Percentiles rank a stretch among this genome's conserved stretches.
phyloP scores from a whole-genome alignment of 75 land plant species.

The Cryptomeria japonica region DNA sequence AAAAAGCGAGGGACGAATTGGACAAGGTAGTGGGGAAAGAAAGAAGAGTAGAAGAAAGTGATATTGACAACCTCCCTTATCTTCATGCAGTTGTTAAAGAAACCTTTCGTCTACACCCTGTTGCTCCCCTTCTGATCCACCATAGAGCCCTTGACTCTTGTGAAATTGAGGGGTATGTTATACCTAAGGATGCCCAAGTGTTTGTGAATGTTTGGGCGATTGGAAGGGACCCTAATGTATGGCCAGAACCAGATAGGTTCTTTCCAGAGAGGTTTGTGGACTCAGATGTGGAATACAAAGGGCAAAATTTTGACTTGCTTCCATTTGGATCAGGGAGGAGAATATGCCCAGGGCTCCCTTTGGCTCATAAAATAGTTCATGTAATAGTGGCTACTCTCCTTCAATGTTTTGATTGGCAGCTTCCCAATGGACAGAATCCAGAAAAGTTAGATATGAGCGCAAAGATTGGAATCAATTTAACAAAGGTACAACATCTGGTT shows the following conservation, averaged over 20 bases:
- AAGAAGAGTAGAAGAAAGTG: background rate
- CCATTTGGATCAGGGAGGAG: conserved; percentile 74
- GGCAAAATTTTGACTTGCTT: conserved; percentile 42
- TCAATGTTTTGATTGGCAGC: conserved; percentile 55
- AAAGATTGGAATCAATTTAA: conserved; percentile 61
- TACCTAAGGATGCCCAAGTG: conserved; percentile 53
- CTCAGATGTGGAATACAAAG: conserved; percentile 24
- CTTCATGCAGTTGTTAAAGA: conserved; percentile 65
- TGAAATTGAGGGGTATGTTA: conserved; percentile 52
- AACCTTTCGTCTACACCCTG: conserved; percentile 71
- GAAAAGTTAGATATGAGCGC: conserved; percentile 73
- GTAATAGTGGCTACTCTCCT: conserved; percentile 46
- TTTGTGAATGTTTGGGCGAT: conserved; percentile 68
- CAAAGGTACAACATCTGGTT: conserved; percentile 32
- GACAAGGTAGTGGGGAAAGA: conserved; percentile 19
- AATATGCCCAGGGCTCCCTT: conserved; percentile 57
- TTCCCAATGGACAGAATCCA: conserved; percentile 31
- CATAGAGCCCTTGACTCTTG: conserved; percentile 35
- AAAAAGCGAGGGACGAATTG: background rate
- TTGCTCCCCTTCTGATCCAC: conserved; percentile 64
- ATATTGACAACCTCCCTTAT: conserved; percentile 2
- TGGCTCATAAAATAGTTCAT: conserved; percentile 49
- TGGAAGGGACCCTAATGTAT: conserved; percentile 45
- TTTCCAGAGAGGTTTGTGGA: conserved; percentile 55
- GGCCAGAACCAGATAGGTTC: conserved; percentile 61